Evolutionary conservation across 2,329 filamentous ascomycete genomes (phyloP), one percentile per base, ranked within the genome.

Genomic region (Fusarium buxicola): DNA sequence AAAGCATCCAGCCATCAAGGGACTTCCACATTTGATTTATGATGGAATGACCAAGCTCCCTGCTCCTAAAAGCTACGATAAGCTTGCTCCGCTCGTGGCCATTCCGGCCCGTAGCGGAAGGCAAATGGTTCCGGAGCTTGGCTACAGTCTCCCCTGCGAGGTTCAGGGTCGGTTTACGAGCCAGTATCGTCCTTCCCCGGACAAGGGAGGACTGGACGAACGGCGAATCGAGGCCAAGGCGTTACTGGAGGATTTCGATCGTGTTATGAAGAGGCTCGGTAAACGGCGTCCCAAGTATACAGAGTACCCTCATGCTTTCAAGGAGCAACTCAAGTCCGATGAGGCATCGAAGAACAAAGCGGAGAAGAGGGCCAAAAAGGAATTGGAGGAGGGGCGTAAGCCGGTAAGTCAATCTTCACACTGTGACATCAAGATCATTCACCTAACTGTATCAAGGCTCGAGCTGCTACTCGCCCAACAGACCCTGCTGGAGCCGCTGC

Each of bases 401-500:
- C 76, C 77, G 11, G 75, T 78, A 68, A 70, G 76, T 71, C 21
- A 16, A 34, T n/a, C 2, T 7, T 8, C 32, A 9, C 12, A 31
- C 34, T 35, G 24, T 51, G 13, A 36, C 28, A n/a, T 13, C 13
- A 46, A 38, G 7, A 18, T 7, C 34, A 7, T 25, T 24, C 12
- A 18, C 38, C 40, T 68, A 49, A 66, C 40, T 11, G 28, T 12
- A 38, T 28, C 28, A 28, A 79, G 72, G 71, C 80, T 21, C 80
- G 81, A n/a, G 60, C 78, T 27, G 74, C 75, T 5, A 75, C 69
- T 4, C 80, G 81, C 7, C 84, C 84, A 2, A 59, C 68, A 8
- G 79, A 84, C 43, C 73, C 76, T 9, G 74, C 77, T 13, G 81
- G 81, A 54, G 82, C 79, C 21, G 81, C 81, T 21, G 79, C 77